phyloP scores from a whole-genome alignment of 176 grass and related monocot genomes.

The Urochloa ruziziensis region DNA sequence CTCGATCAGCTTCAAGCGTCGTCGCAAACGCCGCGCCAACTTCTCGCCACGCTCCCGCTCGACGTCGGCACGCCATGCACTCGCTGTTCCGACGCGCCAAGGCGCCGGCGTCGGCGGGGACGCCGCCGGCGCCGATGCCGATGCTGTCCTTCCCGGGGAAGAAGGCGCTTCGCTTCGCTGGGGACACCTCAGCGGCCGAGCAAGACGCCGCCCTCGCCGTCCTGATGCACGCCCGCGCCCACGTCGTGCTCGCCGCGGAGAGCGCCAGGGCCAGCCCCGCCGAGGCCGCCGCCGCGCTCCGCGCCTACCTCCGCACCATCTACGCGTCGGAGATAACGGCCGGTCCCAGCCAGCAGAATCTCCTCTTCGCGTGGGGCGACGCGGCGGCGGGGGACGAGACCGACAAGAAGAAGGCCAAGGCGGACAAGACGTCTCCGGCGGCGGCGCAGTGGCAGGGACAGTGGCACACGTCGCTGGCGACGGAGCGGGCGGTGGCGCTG shows the following conservation, averaged over 20 bases:
- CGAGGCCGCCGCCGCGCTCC: slow-evolving; percentile 26
- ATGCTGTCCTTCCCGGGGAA: slow-evolving; percentile 67
- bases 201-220: slow-evolving; percentile 36
- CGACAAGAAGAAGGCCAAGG: background rate
- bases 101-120: slow-evolving; percentile 1
- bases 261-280: background rate
- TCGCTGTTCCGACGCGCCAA: slow-evolving; percentile 1
- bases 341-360: background rate
- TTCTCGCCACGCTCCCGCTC: background rate
- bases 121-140: slow-evolving; percentile 24
- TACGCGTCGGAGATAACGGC: background rate
- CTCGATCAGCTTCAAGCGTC: background rate
- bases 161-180: slow-evolving; percentile 20
- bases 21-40: background rate
- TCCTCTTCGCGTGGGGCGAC: slow-evolving; percentile 59
- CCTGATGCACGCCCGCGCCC: background rate
- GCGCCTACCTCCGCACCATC: slow-evolving; percentile 46
- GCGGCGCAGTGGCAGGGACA: background rate
- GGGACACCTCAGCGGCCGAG: slow-evolving; percentile 3
- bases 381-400: background rate
- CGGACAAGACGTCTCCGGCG: background rate
- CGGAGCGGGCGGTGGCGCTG: slow-evolving; percentile 46
- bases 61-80: slow-evolving; percentile 1
- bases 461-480: slow-evolving; percentile 37
- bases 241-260: slow-evolving; percentile 24